A percentile compares a stretch with the other conserved stretches of the same genome.
These are phyloP conservation scores for Botryotinia calthae DNA, from an alignment of 2,329 filamentous ascomycete species.

Conservation along the genomic window DNA sequence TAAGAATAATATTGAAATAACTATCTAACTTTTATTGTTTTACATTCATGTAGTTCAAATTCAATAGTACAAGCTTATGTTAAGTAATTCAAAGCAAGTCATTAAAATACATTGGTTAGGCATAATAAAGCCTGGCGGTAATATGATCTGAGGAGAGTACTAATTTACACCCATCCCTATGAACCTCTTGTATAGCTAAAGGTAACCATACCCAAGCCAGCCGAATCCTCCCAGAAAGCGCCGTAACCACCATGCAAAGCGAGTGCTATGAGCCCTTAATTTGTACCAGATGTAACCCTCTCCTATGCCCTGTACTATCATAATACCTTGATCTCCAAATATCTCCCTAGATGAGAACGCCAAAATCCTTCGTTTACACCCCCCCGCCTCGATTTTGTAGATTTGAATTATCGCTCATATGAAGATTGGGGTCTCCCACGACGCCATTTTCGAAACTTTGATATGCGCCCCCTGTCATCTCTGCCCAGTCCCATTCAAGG, in stretches of 20 bases:
- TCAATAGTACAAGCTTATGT: not conserved
- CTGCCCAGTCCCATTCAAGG: constrained; percentile 73
- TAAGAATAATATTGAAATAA: not conserved
- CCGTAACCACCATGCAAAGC: constrained; percentile 14
- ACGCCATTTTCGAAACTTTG: constrained; percentile 61
- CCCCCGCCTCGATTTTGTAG: constrained; percentile 30
- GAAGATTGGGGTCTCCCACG: constrained; percentile 32
- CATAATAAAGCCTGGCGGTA: constrained; percentile 1
- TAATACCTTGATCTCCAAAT: not conserved
- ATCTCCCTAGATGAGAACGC: not conserved
- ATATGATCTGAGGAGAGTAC: constrained; percentile 12
- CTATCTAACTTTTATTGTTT: not conserved
- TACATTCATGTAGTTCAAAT: not conserved
- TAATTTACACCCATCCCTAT: not conserved
- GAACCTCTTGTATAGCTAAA: not conserved
- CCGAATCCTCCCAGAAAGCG: not conserved
- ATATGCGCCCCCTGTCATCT: constrained; percentile 64
- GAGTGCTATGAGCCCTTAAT: constrained; percentile 2
- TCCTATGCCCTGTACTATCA: constrained; percentile 1
- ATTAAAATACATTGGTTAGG: constrained; percentile 12
- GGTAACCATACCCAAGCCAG: not conserved
- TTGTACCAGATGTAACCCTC: not conserved
- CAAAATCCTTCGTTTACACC: constrained; percentile 4
- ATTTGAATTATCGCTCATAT: constrained; percentile 32
- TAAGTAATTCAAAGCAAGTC: not conserved